Evolutionary conservation across 768 basidiomycete species (phyloP), one percentile per base, ranked within the genome.

Genomic region (Mycena amicta): DNA sequence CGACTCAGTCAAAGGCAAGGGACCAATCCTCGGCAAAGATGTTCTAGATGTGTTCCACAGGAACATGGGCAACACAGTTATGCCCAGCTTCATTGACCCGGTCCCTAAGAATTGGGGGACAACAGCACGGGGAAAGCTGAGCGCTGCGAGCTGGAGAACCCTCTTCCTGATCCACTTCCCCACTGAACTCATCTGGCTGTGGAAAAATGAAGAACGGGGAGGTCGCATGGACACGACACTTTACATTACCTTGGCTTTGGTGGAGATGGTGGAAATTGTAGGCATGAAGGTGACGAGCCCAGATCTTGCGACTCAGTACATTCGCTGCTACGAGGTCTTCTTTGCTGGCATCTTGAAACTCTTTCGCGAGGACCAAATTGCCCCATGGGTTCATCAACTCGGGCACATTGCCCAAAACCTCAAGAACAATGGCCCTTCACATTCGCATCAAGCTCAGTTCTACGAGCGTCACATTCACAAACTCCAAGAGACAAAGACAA

Each of bases 131-230:
- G 72, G 72, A 15, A 74, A 74, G 39, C 68, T 74, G 4, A 69
- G 63, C 22, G 75, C 75, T 0, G 70, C 77, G 41, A 70, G 78
- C 28, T 78, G 73, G 71, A 51, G 72, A 3, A 66, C 66, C 1
- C 57, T 70, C 4, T 71, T 70, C 54, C 67, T 67, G 0, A 66
- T 78, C 18, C 69, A 75, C 53, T 52, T 77, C 0, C 63, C 68
- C 0, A 67, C 77, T 33, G 75, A 74, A 2, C 62, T 79, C 3
- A 68, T 74, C 16, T 66, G 73, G 6, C 60, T 75, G 0, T 79
- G 76, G 77, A 66, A 68, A 1, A 20, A 49, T 20, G 59, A 66
- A n/a, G n/a, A n/a, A n/a, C n/a, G n/a, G 15, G 45, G 50, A 2
- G 59, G 60, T 1, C 65, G 68, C 0, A 52, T 53, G 16, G 27